phyloP scores from a whole-genome alignment of 495 filamentous ascomycete species.

The Aspergillus ellipticus region DNA sequence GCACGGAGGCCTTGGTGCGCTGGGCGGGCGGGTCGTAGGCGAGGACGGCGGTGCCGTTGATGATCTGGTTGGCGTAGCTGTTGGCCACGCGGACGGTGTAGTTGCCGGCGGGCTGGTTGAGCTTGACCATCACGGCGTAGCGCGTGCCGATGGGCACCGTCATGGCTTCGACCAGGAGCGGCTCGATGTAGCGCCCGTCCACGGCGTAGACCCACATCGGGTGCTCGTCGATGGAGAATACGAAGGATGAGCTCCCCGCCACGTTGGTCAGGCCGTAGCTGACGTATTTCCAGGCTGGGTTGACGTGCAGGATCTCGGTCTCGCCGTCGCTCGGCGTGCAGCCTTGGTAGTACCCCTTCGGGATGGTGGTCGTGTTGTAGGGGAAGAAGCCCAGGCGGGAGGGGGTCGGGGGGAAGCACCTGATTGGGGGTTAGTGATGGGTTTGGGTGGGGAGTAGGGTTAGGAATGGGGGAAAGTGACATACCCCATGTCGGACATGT shows the following conservation, averaged over 20 bases:
- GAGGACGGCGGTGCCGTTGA: conserved; percentile 31
- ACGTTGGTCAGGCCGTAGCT: conserved; percentile 48
- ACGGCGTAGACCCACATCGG: conserved; percentile 41
- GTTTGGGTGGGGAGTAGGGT: neutral
- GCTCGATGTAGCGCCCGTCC: conserved; percentile 36
- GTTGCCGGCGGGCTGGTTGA: conserved; percentile 27
- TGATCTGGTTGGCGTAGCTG: conserved; percentile 28
- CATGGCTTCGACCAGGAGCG: conserved; percentile 26
- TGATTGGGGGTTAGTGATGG: conserved; percentile 1
- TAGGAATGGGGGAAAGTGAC: conserved; percentile 1
- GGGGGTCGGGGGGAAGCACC: conserved; percentile 28
- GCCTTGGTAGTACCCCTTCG: conserved; percentile 29
- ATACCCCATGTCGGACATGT: conserved; percentile 50
- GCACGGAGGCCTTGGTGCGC: conserved; percentile 6
- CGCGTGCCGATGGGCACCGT: conserved; percentile 34
- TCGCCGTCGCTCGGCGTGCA: conserved; percentile 40
- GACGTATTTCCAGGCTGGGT: conserved; percentile 34
- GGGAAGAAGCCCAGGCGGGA: conserved; percentile 26
- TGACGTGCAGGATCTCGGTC: conserved; percentile 32
- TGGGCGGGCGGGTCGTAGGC: conserved; percentile 18
- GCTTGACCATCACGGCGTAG: conserved; percentile 33
- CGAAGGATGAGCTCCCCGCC: conserved; percentile 29
- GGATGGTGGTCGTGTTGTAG: conserved; percentile 30
- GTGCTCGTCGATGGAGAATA: conserved; percentile 43
- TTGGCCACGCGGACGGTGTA: conserved; percentile 34